These are phyloP conservation scores for Cladosporium velox DNA, from an alignment of 2,329 filamentous ascomycete species.

Conservation along the genomic window DNA sequence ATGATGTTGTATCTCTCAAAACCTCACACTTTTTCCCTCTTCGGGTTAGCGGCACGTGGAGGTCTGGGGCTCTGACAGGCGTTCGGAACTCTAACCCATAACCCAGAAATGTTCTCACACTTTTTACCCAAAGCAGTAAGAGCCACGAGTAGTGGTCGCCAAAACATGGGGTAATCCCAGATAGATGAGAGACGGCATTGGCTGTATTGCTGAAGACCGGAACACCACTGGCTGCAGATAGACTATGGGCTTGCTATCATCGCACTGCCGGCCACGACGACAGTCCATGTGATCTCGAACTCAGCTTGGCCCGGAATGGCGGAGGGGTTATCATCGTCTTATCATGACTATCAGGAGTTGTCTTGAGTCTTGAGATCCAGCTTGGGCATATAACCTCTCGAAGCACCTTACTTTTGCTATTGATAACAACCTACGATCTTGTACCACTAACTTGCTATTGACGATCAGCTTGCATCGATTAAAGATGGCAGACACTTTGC, in stretches of 20 bases:
- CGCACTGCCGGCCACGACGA: neutral
- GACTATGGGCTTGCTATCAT: neutral
- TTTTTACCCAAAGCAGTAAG: neutral
- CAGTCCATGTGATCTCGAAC: neutral
- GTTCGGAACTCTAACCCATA: neutral
- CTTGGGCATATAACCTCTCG: neutral
- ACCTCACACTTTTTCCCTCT: neutral
- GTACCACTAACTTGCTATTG: neutral
- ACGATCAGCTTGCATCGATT: neutral
- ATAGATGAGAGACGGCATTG: neutral
- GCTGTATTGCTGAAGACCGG: neutral
- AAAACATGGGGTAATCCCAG: neutral
- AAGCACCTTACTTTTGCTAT: neutral
- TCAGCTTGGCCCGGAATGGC: neutral
- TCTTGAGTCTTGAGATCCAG: neutral
- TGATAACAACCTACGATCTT: neutral
- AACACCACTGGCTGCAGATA: constrained; percentile 1
- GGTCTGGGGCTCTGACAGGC: neutral
- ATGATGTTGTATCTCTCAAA: neutral
- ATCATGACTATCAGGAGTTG: neutral
- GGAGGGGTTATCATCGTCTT: constrained; percentile 4
- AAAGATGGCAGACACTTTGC: neutral
- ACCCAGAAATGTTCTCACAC: neutral
- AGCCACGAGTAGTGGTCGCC: neutral
- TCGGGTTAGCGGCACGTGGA: neutral